Evolutionary conservation across 1,284 basidiomycete species (phyloP), one percentile per base, ranked within the genome.

Genomic region (Lignosus rhinocerotis): DNA sequence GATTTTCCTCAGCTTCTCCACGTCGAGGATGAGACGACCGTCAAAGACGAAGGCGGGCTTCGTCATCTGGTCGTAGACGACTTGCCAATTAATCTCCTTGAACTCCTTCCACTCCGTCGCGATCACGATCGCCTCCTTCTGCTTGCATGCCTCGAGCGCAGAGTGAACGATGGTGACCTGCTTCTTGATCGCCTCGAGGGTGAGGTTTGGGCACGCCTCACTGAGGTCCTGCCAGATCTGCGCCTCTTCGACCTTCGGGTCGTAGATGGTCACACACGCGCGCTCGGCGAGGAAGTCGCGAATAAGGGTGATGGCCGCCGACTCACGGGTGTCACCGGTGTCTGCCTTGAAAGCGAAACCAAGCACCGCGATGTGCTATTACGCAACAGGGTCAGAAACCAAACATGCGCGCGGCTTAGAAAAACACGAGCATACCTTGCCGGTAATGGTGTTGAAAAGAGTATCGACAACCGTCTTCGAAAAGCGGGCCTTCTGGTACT

Each of bases 101-200:
- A 99, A 99, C 78, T 98, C 94, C 75, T 92, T 93, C 95, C 94
- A 96, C 76, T 96, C 94, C 9, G 94, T 96, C 14, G 90, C 90
- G 70, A 98, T 86, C 53, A 98, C 92, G 63, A 98, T 87, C 2
- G 94, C 96, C 75, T 98, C 96, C 53, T 94, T 90, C 62, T 88
- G 81, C 72, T 84, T 84, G 80, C 93, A 96, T 5, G 96, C 96
- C 66, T 95, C 93, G 59, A 92, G 76, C 3, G 94, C 94, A 10
- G 87, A 88, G 43, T 76, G 69, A 63, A 78, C 86, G 73, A 99
- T 88, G 17, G 80, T 90, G 52, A 98, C 89, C 70, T 93, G 88
- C 75, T 93, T 90, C 78, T 96, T 86, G 78, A 95, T 93, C 92
- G 66, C 6, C 14, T 85, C 81, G 30, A 87, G 73, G n/a, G 87